Base-by-base conservation (phyloP, 768 basidiomycete species). In the Pulveroboletus sp. region DNA sequence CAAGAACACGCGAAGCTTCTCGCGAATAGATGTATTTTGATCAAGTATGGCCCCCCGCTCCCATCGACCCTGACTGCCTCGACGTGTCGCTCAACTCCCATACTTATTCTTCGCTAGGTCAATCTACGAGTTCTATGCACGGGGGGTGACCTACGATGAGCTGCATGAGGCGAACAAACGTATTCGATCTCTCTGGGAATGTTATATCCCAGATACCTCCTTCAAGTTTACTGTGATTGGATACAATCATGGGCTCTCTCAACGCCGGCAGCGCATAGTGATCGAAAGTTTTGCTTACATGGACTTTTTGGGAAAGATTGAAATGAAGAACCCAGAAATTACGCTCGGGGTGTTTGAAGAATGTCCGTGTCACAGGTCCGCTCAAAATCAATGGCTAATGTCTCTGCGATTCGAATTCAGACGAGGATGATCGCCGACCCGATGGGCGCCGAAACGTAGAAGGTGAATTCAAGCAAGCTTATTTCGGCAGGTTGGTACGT, bases 401-500 rank as follows among this genome's bases (percentile, higher is more conserved):
- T 21, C n/a, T 17, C 9, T 35, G 30, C 33, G 17, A 17, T 18
- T 18, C 40, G 28, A 7, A 3, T 42, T 47, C 33, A 83, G 83
- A 88, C 61, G 67, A 70, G 9, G 77, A 76, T 50, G 72, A 72
- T 39, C 71, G 70, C n/a, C 75, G 76, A 15, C 72, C 74, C 10
- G 71, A 78, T 35, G 67, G 69, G 6, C 71, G 73, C 59, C 72
- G 79, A 50, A 79, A 85, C 62, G 79, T 79, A 18, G 83, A 88
- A 54, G 82, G 82, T n/a, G 66, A 76, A 17, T 86, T 90, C 61
- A 72, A 72, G 39, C 81, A 83, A 52, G 79, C 83, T 9, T 94
- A 83, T 66, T 88, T 94, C 57, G 92, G 91, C 60, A 85, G 86
- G 75, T 82, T 91, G 84, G 92, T 94, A 71, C 67, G 81, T 74